These are phyloP conservation scores for Chlorophyllum brunneum DNA, from an alignment of 768 basidiomycete genomes.

Conservation along the genomic window DNA sequence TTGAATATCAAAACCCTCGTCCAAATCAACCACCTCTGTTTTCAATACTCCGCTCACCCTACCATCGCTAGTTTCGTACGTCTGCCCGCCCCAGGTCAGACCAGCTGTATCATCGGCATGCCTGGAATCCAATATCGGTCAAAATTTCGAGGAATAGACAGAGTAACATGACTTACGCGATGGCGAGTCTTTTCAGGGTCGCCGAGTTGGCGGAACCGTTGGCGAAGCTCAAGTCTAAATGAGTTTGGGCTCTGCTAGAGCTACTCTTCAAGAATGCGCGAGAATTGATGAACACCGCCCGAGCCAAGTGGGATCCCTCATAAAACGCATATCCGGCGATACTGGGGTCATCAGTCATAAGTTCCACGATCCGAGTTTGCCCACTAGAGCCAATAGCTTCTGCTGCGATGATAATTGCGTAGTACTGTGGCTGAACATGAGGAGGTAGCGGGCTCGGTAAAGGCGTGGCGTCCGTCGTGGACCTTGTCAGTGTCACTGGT, in stretches of 20 bases:
- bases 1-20: constrained; percentile 39
- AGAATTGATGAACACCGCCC: constrained; percentile 58
- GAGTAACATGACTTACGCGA: constrained; percentile 33
- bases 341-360: constrained; percentile 40
- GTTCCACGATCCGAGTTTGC: constrained; percentile 39
- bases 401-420: constrained; percentile 56
- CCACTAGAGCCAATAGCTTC: constrained; percentile 53
- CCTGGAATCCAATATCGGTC: constrained; percentile 20
- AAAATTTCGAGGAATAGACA: neutral
- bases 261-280: constrained; percentile 41
- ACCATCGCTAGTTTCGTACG: constrained; percentile 48
- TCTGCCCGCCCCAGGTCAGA: constrained; percentile 56
- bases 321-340: constrained; percentile 63
- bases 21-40: constrained; percentile 24
- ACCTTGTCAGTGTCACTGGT: constrained; percentile 53
- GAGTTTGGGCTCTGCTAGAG: constrained; percentile 34
- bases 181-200: constrained; percentile 45
- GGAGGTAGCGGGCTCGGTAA: constrained; percentile 47
- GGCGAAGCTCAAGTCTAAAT: constrained; percentile 39
- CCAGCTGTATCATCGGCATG: constrained; percentile 47
- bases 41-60: constrained; percentile 32
- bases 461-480: constrained; percentile 50
- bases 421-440: constrained; percentile 65
- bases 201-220: constrained; percentile 27
- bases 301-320: constrained; percentile 37